Conservation (phyloP, 1,284 basidiomycete species). For the Pholiota adiposa region DNA sequence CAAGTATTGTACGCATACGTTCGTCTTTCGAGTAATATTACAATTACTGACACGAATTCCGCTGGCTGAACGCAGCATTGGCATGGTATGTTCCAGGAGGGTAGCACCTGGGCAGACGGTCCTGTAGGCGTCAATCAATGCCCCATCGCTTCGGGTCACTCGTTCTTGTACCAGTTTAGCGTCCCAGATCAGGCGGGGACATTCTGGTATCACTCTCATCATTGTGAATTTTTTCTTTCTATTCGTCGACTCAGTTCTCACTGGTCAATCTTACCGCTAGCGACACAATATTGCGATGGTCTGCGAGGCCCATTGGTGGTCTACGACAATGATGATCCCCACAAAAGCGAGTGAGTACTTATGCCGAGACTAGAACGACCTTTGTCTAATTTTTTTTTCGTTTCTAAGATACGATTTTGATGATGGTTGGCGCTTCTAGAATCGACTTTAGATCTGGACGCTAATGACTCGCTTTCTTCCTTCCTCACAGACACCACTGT, state of each 20-base stretch:
- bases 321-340: slow-evolving; percentile 31
- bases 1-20: no score
- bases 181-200: slow-evolving; percentile 49
- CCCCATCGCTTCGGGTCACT: slow-evolving; percentile 43
- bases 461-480: background rate
- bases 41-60: background rate
- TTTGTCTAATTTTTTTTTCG: background rate
- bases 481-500: slow-evolving; percentile 33
- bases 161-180: slow-evolving; percentile 39
- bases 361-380: background rate
- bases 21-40: slow-evolving; percentile 2
- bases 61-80: slow-evolving; percentile 8
- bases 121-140: slow-evolving; percentile 39
- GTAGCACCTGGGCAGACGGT: slow-evolving; percentile 26
- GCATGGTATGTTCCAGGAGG: no score
- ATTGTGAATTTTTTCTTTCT: slow-evolving; percentile 20
- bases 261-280: background rate
- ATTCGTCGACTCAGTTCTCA: slow-evolving; percentile 9
- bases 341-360: slow-evolving; percentile 11
- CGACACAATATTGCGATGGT: no score
- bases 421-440: slow-evolving; percentile 27
- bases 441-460: background rate
- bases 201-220: slow-evolving; percentile 46
- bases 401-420: slow-evolving; percentile 33
- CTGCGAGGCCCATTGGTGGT: slow-evolving; percentile 29